phyloP scores from a whole-genome alignment of 768 basidiomycete genomes.

The Ramaria sp. region DNA sequence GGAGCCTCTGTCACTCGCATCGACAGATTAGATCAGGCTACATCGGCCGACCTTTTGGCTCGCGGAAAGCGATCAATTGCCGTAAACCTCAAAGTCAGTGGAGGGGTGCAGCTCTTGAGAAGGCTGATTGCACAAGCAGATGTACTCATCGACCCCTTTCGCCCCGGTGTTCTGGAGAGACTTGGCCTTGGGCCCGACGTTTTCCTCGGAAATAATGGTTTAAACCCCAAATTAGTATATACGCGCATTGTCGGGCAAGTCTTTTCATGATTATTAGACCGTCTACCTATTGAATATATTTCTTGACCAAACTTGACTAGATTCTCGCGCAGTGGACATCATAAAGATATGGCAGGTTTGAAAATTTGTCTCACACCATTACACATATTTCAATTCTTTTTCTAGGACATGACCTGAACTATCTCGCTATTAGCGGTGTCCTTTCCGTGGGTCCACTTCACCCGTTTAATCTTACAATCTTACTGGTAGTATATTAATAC shows the following conservation, averaged over 20 bases:
- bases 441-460: slow-evolving; percentile 37
- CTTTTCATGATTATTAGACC: slow-evolving; percentile 2
- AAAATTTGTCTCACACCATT: not conserved
- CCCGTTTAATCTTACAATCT: not conserved
- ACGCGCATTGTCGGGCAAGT: slow-evolving; percentile 67
- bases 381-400: not conserved
- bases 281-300: not conserved
- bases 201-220: slow-evolving; percentile 46
- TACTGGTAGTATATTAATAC: not conserved
- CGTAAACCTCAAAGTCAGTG: slow-evolving; percentile 51
- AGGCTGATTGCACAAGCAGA: slow-evolving; percentile 58
- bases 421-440: slow-evolving; percentile 68
- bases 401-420: slow-evolving; percentile 76
- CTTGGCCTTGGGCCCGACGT: slow-evolving; percentile 67
- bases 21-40: slow-evolving; percentile 40
- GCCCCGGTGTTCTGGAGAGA: slow-evolving; percentile 74
- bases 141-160: slow-evolving; percentile 73
- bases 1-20: slow-evolving; percentile 70
- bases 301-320: slow-evolving; percentile 4
- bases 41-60: slow-evolving; percentile 42
- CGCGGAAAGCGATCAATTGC: slow-evolving; percentile 69
- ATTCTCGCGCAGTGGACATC: slow-evolving; percentile 31
- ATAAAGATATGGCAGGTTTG: slow-evolving; percentile 69
- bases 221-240: slow-evolving; percentile 58
- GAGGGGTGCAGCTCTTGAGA: slow-evolving; percentile 44